Evolutionary conservation across 176 grass and related monocot species (phyloP), one percentile per base, ranked within the genome.

Genomic region (Elaeis guineensis): DNA sequence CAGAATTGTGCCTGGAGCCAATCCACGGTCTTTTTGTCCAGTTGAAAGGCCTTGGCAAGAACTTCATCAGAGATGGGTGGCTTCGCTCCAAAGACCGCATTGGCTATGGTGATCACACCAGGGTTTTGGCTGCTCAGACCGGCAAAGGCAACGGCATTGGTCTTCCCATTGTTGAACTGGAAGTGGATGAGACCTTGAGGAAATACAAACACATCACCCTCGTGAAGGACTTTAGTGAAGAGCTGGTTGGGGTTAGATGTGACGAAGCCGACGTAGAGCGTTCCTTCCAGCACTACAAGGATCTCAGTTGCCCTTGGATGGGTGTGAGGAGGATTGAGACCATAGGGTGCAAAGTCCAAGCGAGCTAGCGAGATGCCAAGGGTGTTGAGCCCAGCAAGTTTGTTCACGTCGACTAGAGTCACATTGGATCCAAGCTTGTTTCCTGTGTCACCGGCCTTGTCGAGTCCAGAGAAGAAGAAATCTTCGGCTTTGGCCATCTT

Each of bases 91-190:
- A 83, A 73, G 20, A 83, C 25, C 0, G 80, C 68, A 55, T 83
- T 72, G 1, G 62, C 29, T 5, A 73, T 17, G 17, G 57, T 44
- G 5, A 63, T 26, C 9, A 83, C 4, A 2, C 69, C 80, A 1
- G 80, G 80, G n/a, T 67, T 73, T 25, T 83, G 80, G 58, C 80
- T 83, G 57, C 69, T 72, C 1, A 83, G 52, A 7, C 54, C 56
- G 1, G 80, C 59, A 60, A 73, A 26, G 25, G 74, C 74, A 22
- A 83, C 74, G 0, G 69, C 63, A 1, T 24, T 55, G 12, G 49
- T 50, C 18, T 62, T 30, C 19, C 55, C 67, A 9, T 6, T 2
- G 12, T 77, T 82, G 60, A 72, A 67, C 48, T 83, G 80, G 57
- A 83, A 83, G 56, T 83, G 80, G 29, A 77, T 59, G 19, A 83